Conservation (phyloP, 192 early-diverging fungal species). For the Backusella luteola region DNA sequence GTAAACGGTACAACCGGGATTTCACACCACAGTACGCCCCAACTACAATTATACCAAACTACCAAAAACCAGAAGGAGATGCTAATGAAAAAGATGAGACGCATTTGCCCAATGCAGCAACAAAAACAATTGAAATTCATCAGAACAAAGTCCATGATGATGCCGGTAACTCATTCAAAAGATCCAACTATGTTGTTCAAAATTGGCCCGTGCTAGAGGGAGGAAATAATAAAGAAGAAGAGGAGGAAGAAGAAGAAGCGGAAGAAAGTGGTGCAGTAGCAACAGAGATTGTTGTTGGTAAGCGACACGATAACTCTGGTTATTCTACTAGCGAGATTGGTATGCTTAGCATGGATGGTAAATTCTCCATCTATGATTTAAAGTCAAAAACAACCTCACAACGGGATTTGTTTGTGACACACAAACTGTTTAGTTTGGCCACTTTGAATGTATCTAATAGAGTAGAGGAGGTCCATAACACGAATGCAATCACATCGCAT, state of each 20-base stretch:
- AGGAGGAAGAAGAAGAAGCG: neutral
- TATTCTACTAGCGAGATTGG: slow-evolving; percentile 34
- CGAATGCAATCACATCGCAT: neutral
- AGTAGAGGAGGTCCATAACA: neutral
- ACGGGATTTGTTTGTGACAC: slow-evolving; percentile 52
- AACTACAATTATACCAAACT: neutral
- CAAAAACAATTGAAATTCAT: neutral
- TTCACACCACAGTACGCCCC: slow-evolving; percentile 29
- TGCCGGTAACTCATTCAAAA: slow-evolving; percentile 11
- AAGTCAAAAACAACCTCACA: slow-evolving; percentile 39
- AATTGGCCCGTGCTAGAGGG: slow-evolving; percentile 33
- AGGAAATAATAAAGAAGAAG: slow-evolving; percentile 16
- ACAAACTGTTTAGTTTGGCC: slow-evolving; percentile 55
- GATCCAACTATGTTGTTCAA: slow-evolving; percentile 28
- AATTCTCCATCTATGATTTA: slow-evolving; percentile 51
- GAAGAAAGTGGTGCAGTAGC: slow-evolving; percentile 35
- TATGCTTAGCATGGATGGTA: slow-evolving; percentile 59
- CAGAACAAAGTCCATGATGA: slow-evolving; percentile 2
- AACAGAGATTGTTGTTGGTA: slow-evolving; percentile 48
- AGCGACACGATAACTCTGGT: slow-evolving; percentile 26
- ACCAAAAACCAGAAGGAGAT: neutral
- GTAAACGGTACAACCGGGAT: slow-evolving; percentile 34
- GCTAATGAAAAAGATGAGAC: neutral
- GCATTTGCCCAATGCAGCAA: neutral
- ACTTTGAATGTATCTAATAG: slow-evolving; percentile 40